phyloP scores from a whole-genome alignment of 306 rosid species.

The Prunus dulcis region DNA sequence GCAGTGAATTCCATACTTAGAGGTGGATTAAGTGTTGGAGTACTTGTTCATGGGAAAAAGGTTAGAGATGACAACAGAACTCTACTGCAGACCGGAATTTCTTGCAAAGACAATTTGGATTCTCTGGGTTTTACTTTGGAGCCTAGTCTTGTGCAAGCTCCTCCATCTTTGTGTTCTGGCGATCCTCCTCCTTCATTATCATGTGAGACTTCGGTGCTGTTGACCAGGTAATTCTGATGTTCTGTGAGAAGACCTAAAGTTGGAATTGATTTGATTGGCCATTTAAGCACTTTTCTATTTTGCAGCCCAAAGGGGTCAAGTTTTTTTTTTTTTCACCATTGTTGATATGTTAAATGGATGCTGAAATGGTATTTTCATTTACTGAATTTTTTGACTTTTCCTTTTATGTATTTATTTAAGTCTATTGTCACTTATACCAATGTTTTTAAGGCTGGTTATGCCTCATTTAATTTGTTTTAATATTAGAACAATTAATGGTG shows the following conservation, averaged over 20 bases:
- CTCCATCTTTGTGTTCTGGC: conserved; percentile 37
- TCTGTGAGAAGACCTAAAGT: conserved; percentile 6
- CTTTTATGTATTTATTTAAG: background rate
- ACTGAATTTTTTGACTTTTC: background rate
- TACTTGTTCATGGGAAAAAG: conserved; percentile 70
- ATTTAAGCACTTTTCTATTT: background rate
- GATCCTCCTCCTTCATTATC: conserved; percentile 45
- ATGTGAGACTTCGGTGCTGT: conserved; percentile 36
- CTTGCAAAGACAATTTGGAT: conserved; percentile 68
- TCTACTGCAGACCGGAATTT: conserved; percentile 73
- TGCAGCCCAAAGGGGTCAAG: background rate
- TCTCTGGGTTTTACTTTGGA: conserved; percentile 71
- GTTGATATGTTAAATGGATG: background rate
- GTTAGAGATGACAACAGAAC: conserved; percentile 75
- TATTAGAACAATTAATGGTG: background rate
- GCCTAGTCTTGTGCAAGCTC: conserved; percentile 50
- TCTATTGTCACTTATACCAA: background rate
- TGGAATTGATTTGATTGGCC: conserved; percentile 1
- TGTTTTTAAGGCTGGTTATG: background rate
- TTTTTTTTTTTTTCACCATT: background rate
- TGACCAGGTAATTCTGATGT: conserved; percentile 46
- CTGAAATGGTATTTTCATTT: background rate
- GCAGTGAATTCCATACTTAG: conserved; percentile 70
- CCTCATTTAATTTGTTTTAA: background rate
- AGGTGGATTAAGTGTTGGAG: conserved; percentile 69